Evolutionary conservation across 164 flowering plant species (phyloP).

Genomic region (Buxus sempervirens): DNA sequence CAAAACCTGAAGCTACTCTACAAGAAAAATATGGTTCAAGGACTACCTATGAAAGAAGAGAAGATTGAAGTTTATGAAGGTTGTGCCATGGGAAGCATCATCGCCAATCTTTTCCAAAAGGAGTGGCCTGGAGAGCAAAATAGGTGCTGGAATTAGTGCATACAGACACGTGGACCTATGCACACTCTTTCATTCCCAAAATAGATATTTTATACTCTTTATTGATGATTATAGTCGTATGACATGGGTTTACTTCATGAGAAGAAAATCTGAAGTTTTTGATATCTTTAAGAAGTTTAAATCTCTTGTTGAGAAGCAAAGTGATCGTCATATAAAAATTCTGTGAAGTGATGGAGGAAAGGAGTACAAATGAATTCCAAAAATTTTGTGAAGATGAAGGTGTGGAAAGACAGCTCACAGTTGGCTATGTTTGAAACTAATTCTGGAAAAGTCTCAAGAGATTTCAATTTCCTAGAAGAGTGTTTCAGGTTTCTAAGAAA

Average conservation of each 20-base stretch:
- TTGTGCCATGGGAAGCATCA: not conserved
- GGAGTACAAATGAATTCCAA: slow-evolving; percentile 1
- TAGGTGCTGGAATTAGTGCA: not conserved
- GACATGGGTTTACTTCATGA: slow-evolving; percentile 4
- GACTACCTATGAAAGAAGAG: not conserved
- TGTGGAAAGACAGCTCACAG: not conserved
- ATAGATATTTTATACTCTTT: not conserved
- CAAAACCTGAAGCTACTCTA: not conserved
- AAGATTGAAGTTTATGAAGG: not conserved
- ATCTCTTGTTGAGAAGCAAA: not conserved
- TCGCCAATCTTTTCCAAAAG: not conserved
- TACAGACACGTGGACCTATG: slow-evolving; percentile 8
- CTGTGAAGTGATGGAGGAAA: slow-evolving; percentile 3
- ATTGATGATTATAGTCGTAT: not conserved
- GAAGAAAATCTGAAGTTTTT: not conserved
- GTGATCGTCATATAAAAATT: not conserved
- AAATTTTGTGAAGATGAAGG: slow-evolving; percentile 2
- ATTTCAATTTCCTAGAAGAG: no score
- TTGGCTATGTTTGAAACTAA: no score
- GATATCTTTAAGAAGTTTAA: not conserved
- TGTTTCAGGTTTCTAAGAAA: no score
- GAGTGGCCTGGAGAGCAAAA: not conserved
- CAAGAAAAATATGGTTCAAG: not conserved
- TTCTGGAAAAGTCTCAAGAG: no score
- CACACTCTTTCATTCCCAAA: not conserved